A percentile compares a stretch with the other conserved stretches of the same genome.
These are phyloP conservation scores for Cutaneotrichosporon cyanovorans DNA, from an alignment of 1,284 basidiomycete species.

Conservation along the genomic window DNA sequence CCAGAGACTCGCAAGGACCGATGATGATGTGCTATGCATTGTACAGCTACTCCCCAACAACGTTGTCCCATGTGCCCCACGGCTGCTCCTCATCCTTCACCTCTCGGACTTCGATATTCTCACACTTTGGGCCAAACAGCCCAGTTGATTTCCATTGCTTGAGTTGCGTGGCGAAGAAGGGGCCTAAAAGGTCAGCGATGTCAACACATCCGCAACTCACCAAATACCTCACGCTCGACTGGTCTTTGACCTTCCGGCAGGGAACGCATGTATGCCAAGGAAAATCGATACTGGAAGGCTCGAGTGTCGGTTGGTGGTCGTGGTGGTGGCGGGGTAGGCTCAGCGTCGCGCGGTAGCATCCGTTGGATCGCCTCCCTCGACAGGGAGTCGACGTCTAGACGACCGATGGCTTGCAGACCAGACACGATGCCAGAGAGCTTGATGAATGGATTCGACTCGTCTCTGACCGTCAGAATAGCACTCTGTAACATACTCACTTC, in stretches of 20 bases:
- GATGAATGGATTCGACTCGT: slow-evolving; percentile 32
- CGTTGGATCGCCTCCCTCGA: slow-evolving; percentile 45
- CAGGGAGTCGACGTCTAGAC: slow-evolving; percentile 46
- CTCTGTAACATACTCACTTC: slow-evolving; percentile 21
- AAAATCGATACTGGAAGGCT: slow-evolving; percentile 46
- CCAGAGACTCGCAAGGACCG: slow-evolving; percentile 28
- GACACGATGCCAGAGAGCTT: slow-evolving; percentile 43
- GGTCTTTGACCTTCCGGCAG: slow-evolving; percentile 43
- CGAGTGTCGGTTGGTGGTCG: slow-evolving; percentile 28
- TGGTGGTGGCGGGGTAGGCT: slow-evolving; percentile 4
- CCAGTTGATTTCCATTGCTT: slow-evolving; percentile 41
- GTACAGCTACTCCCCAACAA: slow-evolving; percentile 20
- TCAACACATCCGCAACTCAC: slow-evolving; percentile 22
- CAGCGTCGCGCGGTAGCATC: slow-evolving; percentile 34
- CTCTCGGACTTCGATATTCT: slow-evolving; percentile 43
- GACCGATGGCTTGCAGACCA: slow-evolving; percentile 37
- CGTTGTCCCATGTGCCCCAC: slow-evolving; percentile 40
- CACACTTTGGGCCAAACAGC: slow-evolving; percentile 42
- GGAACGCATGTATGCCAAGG: slow-evolving; percentile 37
- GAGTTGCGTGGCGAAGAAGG: slow-evolving; percentile 37
- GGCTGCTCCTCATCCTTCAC: slow-evolving; percentile 16
- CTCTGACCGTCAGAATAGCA: slow-evolving; percentile 15
- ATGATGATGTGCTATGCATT: slow-evolving; percentile 5
- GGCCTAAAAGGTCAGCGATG: slow-evolving; percentile 28
- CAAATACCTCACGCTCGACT: slow-evolving; percentile 45